Conservation (phyloP, 2,329 filamentous ascomycete genomes). For the Catunica adiposa region DNA sequence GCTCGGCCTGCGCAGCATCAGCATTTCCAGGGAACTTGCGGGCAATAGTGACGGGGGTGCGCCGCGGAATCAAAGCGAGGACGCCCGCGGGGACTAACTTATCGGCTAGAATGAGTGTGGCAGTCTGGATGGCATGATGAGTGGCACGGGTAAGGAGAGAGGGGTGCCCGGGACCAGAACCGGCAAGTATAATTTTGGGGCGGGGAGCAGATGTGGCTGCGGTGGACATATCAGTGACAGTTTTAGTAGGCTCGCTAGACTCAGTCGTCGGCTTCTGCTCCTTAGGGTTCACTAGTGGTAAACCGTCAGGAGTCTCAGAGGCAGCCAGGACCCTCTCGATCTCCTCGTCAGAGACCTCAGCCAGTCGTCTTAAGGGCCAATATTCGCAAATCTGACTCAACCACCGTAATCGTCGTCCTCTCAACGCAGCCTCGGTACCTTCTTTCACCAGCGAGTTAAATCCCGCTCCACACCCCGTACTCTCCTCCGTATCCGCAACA, state of each 20-base stretch:
- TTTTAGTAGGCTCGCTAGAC: conserved; percentile 14
- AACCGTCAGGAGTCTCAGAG: conserved; percentile 29
- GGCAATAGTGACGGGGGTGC: conserved; percentile 79
- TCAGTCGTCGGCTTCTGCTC: background rate
- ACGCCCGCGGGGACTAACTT: conserved; percentile 76
- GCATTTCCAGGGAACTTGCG: conserved; percentile 97
- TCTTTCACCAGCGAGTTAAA: conserved; percentile 75
- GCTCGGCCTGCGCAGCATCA: conserved; percentile 79
- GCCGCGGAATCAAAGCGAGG: conserved; percentile 74
- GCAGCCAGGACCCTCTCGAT: conserved; percentile 60
- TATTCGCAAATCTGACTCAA: conserved; percentile 95
- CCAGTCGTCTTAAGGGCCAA: conserved; percentile 77
- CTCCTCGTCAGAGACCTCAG: conserved; percentile 62
- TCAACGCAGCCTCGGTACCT: conserved; percentile 54
- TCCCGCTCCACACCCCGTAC: conserved; percentile 55
- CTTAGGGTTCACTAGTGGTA: conserved; percentile 6
- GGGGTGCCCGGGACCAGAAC: conserved; percentile 82
- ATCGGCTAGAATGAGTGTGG: conserved; percentile 68
- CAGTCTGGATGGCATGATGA: conserved; percentile 55
- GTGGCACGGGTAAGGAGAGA: conserved; percentile 76
- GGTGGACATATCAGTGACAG: conserved; percentile 4
- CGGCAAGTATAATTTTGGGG: conserved; percentile 73
- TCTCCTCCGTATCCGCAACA: conserved; percentile 33
- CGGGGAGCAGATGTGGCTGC: conserved; percentile 33
- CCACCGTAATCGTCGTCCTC: conserved; percentile 78